Base-by-base conservation (phyloP, 352 stramenopile species). In the Sclerospora graminicola region DNA sequence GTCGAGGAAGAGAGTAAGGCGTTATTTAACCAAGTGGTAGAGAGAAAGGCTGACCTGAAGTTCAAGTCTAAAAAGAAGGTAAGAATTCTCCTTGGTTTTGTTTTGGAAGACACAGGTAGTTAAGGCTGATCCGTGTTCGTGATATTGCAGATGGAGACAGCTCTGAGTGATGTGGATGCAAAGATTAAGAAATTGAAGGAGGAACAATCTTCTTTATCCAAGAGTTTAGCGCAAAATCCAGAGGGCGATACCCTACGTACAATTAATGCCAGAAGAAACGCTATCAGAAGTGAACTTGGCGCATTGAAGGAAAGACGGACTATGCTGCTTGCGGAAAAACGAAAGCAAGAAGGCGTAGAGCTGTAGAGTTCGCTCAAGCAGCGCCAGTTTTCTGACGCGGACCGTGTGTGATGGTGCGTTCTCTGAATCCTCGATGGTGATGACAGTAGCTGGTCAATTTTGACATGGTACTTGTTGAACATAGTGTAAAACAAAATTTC, bases 31-130 rank as follows among this genome's bases (percentile, higher is more conserved):
- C 70, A 85, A 62, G 81, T 92, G 33, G 81, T 92, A 23, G 78
- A 92, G 54, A 89, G 89, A 66, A 92, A 92, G 57, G 80, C 81
- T 30, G 81, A 92, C 49, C 50, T 92, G 40, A 88, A 89, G 45
- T 86, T 92, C 55, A 84, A 92, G 63, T 89, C 77, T 7, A 92
- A 92, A 62, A 84, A 87, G 48, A 89, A 89, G 72, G 72, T 82
- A 60, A 32, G 48, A 15, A 40, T 19, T 20, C 28, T 13, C 4
- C 9, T 26, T 26, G 6, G 6, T 26, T 26, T 26, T 6, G 5
- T 5, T 15, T 33, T 33, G 28, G 9, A 30, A 33, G 28, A 33
- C 28, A 15, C 10, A 16, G 28, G 3, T 26, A 3, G 21, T 3
- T 6, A 7, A 3, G 3, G 21, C 3, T 26, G 21, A 26, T 26